phyloP scores from a whole-genome alignment of 805 yeast species.

The Teunomyces funiuensis region DNA sequence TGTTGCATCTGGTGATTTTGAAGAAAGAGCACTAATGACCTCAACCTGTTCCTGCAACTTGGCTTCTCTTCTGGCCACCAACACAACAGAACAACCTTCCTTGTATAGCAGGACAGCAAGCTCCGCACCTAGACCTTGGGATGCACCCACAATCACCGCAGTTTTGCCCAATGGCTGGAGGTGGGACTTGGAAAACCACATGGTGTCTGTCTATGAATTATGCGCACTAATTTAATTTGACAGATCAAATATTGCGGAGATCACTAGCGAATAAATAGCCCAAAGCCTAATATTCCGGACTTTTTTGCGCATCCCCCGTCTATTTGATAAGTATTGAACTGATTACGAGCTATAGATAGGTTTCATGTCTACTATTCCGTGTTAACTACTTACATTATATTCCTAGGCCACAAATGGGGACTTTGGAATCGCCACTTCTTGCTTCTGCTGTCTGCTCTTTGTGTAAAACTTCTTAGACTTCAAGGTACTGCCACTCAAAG shows the following conservation, averaged over 20 bases:
- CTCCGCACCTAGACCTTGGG: slow-evolving; percentile 89
- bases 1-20: slow-evolving; percentile 16
- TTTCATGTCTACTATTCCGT: not conserved
- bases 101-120: slow-evolving; percentile 59
- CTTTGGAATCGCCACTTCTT: slow-evolving; percentile 15
- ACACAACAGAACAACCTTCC: slow-evolving; percentile 60
- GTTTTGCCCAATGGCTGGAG: slow-evolving; percentile 46
- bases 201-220: slow-evolving; percentile 6
- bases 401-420: slow-evolving; percentile 12
- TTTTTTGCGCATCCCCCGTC: not conserved
- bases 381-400: slow-evolving; percentile 2
- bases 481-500: slow-evolving; percentile 21
- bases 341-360: too few species aligned
- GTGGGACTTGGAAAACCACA: slow-evolving; percentile 24
- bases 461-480: slow-evolving; percentile 36
- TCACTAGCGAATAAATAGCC: too few species aligned
- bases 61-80: slow-evolving; percentile 74
- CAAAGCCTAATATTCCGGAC: too few species aligned
- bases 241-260: too few species aligned
- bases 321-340: not conserved
- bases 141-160: slow-evolving; percentile 86
- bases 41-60: slow-evolving; percentile 54
- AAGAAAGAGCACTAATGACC: slow-evolving; percentile 30
- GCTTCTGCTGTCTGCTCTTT: slow-evolving; percentile 23
- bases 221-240: not conserved